Evolutionary conservation across 257 asterid genomes (phyloP).

Genomic region (Penstemon eatonii): DNA sequence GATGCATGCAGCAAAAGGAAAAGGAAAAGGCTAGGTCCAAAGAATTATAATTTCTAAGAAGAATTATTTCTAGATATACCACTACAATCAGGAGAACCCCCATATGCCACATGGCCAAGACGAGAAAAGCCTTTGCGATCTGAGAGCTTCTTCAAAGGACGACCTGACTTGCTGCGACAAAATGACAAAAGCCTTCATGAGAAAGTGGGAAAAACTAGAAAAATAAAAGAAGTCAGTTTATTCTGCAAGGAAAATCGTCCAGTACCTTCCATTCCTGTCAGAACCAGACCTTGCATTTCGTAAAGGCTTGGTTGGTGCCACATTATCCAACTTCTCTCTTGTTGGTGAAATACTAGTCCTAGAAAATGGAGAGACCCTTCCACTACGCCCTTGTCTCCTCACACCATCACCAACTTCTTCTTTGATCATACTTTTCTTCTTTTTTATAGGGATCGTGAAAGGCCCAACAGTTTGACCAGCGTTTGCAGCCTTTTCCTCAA

Average conservation of each 20-base stretch:
- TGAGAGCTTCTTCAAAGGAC: slow-evolving; percentile 79
- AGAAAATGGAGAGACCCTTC: slow-evolving; percentile 77
- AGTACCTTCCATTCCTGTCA: slow-evolving; percentile 88
- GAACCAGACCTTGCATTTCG: slow-evolving; percentile 62
- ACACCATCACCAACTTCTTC: slow-evolving; percentile 82
- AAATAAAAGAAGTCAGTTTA: slow-evolving; percentile 14
- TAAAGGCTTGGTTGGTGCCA: slow-evolving; percentile 61
- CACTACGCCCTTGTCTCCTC: slow-evolving; percentile 91
- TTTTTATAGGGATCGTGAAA: slow-evolving; percentile 50
- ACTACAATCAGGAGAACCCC: slow-evolving; percentile 87
- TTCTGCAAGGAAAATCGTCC: slow-evolving; percentile 24
- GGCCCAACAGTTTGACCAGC: slow-evolving; percentile 56
- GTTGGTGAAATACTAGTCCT: slow-evolving; percentile 82
- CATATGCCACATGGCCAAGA: slow-evolving; percentile 62
- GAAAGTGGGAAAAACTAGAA: slow-evolving; percentile 21
- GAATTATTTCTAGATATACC: slow-evolving; percentile 44
- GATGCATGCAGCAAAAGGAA: slow-evolving; percentile 17
- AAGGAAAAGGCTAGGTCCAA: neutral
- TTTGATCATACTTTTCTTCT: slow-evolving; percentile 60
- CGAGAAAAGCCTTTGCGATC: slow-evolving; percentile 94
- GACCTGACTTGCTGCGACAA: slow-evolving; percentile 83
- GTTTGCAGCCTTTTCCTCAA: slow-evolving; percentile 58
- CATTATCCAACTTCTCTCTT: slow-evolving; percentile 67
- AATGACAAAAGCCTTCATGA: slow-evolving; percentile 27
- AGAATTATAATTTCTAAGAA: slow-evolving; percentile 1